Percentiles rank a stretch among this genome's conserved stretches.
Evolutionary conservation across 202 grass and related monocot species (phyloP).

Genomic region (Brachypodium distachyon): DNA sequence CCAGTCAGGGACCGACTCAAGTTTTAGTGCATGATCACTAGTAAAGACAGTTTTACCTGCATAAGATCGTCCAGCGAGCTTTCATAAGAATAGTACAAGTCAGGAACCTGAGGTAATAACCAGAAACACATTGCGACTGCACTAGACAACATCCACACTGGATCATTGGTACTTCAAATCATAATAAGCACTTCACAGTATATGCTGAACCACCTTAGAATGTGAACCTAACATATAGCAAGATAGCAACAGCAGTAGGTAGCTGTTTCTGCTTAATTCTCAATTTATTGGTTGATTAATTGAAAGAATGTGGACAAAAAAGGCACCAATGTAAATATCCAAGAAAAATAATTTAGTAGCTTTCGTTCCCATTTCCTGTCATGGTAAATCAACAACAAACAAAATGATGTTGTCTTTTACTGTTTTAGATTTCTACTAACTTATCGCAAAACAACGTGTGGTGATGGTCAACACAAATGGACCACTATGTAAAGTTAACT

Average conservation of each 20-base stretch:
- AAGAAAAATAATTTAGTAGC: neutral
- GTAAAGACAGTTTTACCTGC: constrained; percentile 91
- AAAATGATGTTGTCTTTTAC: neutral
- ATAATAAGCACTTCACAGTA: neutral
- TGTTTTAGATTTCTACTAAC: neutral
- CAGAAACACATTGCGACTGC: neutral
- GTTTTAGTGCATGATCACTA: constrained; percentile 86
- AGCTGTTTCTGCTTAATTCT: neutral
- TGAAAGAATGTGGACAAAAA: neutral
- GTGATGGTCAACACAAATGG: neutral
- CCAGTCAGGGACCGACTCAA: constrained; percentile 92
- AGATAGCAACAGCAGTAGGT: neutral
- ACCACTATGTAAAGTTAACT: neutral
- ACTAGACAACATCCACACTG: neutral
- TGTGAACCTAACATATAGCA: too few relatives aligned
- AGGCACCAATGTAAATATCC: neutral
- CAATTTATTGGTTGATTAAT: neutral
- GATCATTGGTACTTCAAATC: neutral
- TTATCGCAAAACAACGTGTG: neutral
- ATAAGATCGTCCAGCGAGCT: constrained; percentile 5
- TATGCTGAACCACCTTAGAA: neutral
- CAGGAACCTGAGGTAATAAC: neutral
- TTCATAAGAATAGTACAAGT: constrained; percentile 3
- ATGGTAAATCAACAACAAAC: neutral
- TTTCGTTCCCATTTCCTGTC: neutral